Conservation (phyloP, 305 asterid species). For the Fraxinus albicans region DNA sequence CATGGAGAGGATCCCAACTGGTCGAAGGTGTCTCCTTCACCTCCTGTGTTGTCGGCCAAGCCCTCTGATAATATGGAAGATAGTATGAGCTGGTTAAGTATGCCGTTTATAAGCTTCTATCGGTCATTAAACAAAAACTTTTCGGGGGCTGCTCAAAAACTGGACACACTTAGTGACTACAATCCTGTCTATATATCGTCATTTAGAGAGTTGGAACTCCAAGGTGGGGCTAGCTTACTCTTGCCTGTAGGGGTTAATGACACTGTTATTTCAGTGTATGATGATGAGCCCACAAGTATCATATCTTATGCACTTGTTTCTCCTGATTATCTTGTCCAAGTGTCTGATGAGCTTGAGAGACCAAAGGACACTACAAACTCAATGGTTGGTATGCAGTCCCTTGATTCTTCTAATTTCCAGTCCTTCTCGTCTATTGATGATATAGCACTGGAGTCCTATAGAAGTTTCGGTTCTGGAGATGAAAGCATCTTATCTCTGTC, state of each 20-base stretch:
- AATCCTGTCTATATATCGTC: conserved; percentile 75
- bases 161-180: conserved; percentile 60
- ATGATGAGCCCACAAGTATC: conserved; percentile 95
- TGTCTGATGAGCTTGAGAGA: conserved; percentile 61
- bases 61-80: conserved; percentile 59
- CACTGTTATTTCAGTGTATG: conserved; percentile 77
- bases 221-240: conserved; percentile 73
- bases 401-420: conserved; percentile 45
- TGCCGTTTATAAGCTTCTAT: conserved; percentile 74
- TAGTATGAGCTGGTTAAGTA: conserved; percentile 61
- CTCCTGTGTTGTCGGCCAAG: conserved; percentile 45
- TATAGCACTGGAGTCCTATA: conserved; percentile 55
- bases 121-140: conserved; percentile 62
- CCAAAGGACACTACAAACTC: conserved; percentile 50
- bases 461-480: conserved; percentile 65
- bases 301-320: conserved; percentile 78
- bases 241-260: conserved; percentile 71
- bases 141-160: conserved; percentile 51
- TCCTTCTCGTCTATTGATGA: conserved; percentile 65
- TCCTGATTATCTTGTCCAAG: conserved; percentile 55
- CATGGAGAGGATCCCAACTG: conserved; percentile 39
- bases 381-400: conserved; percentile 39
- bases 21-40: conserved; percentile 41
- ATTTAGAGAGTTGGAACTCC: conserved; percentile 62
- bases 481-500: conserved; percentile 55